Conservation (phyloP, 31 red algal genomes). For the Odonthalia washingtoniensis region DNA sequence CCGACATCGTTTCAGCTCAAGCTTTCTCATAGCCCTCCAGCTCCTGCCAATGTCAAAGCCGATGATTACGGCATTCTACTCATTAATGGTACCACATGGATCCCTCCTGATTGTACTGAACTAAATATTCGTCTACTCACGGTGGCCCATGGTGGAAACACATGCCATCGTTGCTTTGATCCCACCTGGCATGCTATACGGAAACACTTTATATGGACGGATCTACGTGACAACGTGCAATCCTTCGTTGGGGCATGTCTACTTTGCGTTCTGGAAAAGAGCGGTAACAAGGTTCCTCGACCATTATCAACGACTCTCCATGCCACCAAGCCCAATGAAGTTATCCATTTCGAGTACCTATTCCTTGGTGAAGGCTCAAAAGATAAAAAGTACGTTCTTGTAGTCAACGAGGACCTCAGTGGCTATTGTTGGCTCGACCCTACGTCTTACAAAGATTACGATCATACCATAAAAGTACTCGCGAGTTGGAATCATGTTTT, state of each 20-base stretch:
- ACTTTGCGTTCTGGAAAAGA: neutral
- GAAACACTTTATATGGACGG: neutral
- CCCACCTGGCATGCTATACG: neutral
- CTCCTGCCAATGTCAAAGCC: neutral
- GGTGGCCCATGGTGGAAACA: too few species aligned
- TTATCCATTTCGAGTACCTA: constrained; percentile 15
- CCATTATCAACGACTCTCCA: constrained; percentile 2
- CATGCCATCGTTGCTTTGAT: neutral
- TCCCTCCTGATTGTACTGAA: too few species aligned
- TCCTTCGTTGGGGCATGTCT: neutral
- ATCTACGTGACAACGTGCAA: neutral
- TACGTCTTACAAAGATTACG: neutral
- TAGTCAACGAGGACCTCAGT: too few species aligned
- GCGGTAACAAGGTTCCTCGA: constrained; percentile 17
- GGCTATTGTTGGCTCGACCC: neutral
- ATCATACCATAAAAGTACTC: neutral
- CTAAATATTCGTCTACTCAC: too few species aligned
- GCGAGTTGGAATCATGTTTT: neutral
- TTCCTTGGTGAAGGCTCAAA: neutral
- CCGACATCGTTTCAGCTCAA: neutral
- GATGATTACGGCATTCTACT: neutral
- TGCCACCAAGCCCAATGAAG: constrained; percentile 6
- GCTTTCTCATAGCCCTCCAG: neutral
- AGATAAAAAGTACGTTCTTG: too few species aligned
- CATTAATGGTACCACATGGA: neutral